Percentiles rank a stretch among this genome's conserved stretches.
phyloP scores from a whole-genome alignment of 2,329 filamentous ascomycete genomes.

The Hymenoscyphus occultus region DNA sequence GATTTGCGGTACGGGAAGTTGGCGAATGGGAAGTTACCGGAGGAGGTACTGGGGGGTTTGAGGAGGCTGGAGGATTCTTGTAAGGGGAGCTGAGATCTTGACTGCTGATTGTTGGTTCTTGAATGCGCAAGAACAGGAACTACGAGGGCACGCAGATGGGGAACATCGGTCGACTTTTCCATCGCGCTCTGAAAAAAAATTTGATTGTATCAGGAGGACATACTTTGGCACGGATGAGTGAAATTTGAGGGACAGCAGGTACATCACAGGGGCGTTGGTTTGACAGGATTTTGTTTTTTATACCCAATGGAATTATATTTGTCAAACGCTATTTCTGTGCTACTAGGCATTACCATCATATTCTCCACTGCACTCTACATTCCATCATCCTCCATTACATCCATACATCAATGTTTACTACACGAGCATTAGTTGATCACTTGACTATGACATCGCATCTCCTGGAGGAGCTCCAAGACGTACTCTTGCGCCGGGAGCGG shows the following conservation, averaged over 20 bases:
- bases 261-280: not conserved
- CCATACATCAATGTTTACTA: slow-evolving; percentile 17
- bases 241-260: too few relatives aligned
- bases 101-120: too few relatives aligned
- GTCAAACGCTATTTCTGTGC: slow-evolving; percentile 25
- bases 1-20: slow-evolving; percentile 80
- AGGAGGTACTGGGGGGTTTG: slow-evolving; percentile 67
- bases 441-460: slow-evolving; percentile 20
- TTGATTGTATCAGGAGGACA: too few relatives aligned
- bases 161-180: too few relatives aligned
- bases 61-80: slow-evolving; percentile 51
- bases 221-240: too few relatives aligned
- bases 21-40: slow-evolving; percentile 58
- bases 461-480: slow-evolving; percentile 29
- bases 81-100: slow-evolving; percentile 18
- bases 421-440: slow-evolving; percentile 20
- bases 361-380: slow-evolving; percentile 10
- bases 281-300: slow-evolving; percentile 23
- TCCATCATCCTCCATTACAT: slow-evolving; percentile 7
- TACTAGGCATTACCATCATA: slow-evolving; percentile 14
- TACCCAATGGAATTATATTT: slow-evolving; percentile 33
- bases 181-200: too few relatives aligned
- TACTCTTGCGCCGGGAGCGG: slow-evolving; percentile 22
- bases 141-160: too few relatives aligned
- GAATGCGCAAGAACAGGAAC: too few relatives aligned